Evolutionary conservation across 2,329 filamentous ascomycete species (phyloP).

Genomic region (Fonsecaea multimorphosa): DNA sequence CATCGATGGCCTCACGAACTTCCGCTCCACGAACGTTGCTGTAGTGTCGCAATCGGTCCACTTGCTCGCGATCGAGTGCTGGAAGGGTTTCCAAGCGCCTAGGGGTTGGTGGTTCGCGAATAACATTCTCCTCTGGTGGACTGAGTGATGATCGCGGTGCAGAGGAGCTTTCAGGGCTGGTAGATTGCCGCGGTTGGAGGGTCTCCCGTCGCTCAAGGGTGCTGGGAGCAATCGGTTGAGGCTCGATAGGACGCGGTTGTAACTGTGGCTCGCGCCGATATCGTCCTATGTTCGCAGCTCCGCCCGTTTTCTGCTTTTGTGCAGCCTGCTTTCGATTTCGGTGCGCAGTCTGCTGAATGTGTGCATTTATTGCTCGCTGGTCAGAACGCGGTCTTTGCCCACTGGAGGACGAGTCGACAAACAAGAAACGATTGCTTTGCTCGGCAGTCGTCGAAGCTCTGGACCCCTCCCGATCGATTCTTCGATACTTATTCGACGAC

Average conservation of each 20-base stretch:
- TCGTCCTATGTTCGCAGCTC: conserved; percentile 24
- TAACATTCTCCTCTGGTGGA: background rate
- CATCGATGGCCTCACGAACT: conserved; percentile 18
- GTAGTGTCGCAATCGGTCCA: conserved; percentile 23
- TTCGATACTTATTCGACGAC: conserved; percentile 25
- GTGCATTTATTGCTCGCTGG: conserved; percentile 28
- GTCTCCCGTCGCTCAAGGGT: conserved; percentile 1
- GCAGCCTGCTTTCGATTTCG: conserved; percentile 23
- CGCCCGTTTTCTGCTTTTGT: conserved; percentile 16
- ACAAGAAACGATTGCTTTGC: conserved; percentile 24
- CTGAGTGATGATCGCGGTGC: conserved; percentile 1
- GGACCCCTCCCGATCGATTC: conserved; percentile 20
- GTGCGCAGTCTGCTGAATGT: conserved; percentile 28
- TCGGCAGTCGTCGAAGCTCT: conserved; percentile 17
- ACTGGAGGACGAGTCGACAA: conserved; percentile 27
- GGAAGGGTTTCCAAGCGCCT: background rate
- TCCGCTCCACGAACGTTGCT: conserved; percentile 23
- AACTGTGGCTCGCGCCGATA: conserved; percentile 18
- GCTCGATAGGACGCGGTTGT: conserved; percentile 25
- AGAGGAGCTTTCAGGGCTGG: background rate
- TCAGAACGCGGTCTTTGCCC: conserved; percentile 27
- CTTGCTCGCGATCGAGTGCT: conserved; percentile 11
- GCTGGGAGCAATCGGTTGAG: background rate
- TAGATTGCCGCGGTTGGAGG: background rate
- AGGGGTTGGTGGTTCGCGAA: background rate